Base-by-base conservation (phyloP, 257 asterid genomes). In the Solanum boliviense region DNA sequence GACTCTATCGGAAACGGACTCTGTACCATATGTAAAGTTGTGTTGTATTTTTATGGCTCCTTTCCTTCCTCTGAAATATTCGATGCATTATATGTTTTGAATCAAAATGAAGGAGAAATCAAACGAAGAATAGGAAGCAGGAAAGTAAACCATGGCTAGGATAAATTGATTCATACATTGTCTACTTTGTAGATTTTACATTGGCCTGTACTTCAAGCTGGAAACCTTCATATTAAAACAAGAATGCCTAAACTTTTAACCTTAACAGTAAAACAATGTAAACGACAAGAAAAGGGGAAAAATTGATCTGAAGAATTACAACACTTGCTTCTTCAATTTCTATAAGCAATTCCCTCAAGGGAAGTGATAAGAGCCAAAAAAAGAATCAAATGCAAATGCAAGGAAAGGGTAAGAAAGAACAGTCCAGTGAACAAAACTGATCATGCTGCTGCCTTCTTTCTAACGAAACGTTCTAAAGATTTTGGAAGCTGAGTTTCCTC, bases 401-500 rank as follows among this genome's bases (percentile, higher is more conserved):
- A n/a, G 35, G 82, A 90, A 84, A 95, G 18, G 29, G 56, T 27
- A 36, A 74, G 34, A 38, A 11, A 38, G 84, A 39, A 6, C 20
- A n/a, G 60, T n/a, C 4, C 1, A n/a, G 84, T 7, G 21, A 58
- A 41, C 35, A 16, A 13, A 15, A 36, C 31, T 32, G 36, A 84
- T 93, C 89, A 94, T 18, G 88, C 48, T 13, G 89, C 56, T 16
- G 91, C 86, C 34, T 84, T 91, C 93, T 93, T 97, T 75, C 90
- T 88, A 71, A 94, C 92, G 41, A 95, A 95, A 74, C 98, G 89
- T 90, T 92, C 94, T 65, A 95, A 91, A 39, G 99, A 93, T 90
- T 82, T 93, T 1, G 98, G 98, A 46, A 95, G 88, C 39, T 89
- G 91, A 87, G 27, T 87, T 82, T 93, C 94, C 87, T 90, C 98